Conservation (phyloP, 2,329 filamentous ascomycete genomes). For the Xenoacremonium recifei region DNA sequence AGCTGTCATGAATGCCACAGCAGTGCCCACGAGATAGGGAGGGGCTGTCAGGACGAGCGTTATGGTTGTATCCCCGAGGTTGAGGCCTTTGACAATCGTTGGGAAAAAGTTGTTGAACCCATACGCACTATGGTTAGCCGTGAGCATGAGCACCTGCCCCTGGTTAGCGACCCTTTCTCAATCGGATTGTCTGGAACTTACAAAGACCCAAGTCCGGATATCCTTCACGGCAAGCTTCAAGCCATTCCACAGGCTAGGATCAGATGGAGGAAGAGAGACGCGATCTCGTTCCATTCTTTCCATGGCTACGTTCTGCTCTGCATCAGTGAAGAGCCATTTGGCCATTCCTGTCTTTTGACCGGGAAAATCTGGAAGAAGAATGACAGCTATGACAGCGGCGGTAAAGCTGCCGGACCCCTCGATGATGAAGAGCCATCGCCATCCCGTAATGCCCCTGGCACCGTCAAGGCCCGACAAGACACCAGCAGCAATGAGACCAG, state of each 20-base stretch:
- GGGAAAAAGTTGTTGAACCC: conserved; percentile 39
- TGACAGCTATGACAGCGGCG: conserved; percentile 21
- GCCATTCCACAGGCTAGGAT: conserved; percentile 13
- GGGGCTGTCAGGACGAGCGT: conserved; percentile 36
- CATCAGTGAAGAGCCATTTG: conserved; percentile 34
- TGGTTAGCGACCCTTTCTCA: conserved; percentile 43
- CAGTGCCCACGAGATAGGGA: conserved; percentile 42
- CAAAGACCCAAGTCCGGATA: conserved; percentile 23
- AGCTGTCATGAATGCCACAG: conserved; percentile 19
- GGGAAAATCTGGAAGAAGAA: conserved; percentile 35
- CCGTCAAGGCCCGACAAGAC: conserved; percentile 35
- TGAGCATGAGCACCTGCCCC: conserved; percentile 48
- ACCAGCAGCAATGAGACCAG: conserved; percentile 44
- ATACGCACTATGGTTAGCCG: conserved; percentile 51
- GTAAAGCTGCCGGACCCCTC: conserved; percentile 50
- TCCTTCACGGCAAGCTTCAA: conserved; percentile 21
- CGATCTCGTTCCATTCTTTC: conserved; percentile 18
- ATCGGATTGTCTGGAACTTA: conserved; percentile 29
- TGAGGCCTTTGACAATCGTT: conserved; percentile 19
- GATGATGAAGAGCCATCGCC: conserved; percentile 59
- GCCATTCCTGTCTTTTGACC: conserved; percentile 37
- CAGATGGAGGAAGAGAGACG: conserved; percentile 16
- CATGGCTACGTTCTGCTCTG: conserved; percentile 28
- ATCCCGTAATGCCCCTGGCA: conserved; percentile 23
- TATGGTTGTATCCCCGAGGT: conserved; percentile 20